Conservation (phyloP, 768 basidiomycete genomes). For the Paxillus rubicundulus region DNA sequence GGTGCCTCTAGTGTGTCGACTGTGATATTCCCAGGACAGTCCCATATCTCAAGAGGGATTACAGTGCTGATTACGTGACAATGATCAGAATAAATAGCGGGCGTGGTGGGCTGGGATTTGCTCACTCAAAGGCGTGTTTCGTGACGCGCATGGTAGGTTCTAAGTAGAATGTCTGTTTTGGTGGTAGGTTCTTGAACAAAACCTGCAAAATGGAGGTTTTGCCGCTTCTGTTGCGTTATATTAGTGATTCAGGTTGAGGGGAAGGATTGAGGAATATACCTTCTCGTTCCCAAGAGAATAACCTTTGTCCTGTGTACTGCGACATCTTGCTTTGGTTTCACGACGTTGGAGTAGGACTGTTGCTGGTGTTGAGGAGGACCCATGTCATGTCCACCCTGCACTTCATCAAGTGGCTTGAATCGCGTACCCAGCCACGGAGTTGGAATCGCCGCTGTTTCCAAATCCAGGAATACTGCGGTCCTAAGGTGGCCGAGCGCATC, state of each 20-base stretch:
- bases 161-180: constrained; percentile 87
- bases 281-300: constrained; percentile 68
- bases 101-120: constrained; percentile 4
- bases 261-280: constrained; percentile 34
- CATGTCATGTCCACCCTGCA: not conserved
- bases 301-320: constrained; percentile 54
- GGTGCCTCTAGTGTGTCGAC: constrained; percentile 74
- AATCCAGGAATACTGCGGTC: not conserved
- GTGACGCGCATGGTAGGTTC: constrained; percentile 80
- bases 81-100: not conserved
- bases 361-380: constrained; percentile 8
- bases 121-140: constrained; percentile 81
- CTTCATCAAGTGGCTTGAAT: too few relatives aligned
- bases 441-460: not conserved
- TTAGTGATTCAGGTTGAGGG: not conserved
- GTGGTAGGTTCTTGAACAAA: constrained; percentile 79
- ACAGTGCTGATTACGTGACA: constrained; percentile 59
- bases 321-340: constrained; percentile 13
- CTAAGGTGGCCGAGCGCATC: not conserved
- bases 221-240: constrained; percentile 60
- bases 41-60: constrained; percentile 93
- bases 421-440: not conserved
- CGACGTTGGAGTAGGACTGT: constrained; percentile 10
- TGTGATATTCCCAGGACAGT: constrained; percentile 85
- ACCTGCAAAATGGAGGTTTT: constrained; percentile 92